Conservation (phyloP, 192 early-diverging fungal genomes). For the Linnemannia hyalina region DNA sequence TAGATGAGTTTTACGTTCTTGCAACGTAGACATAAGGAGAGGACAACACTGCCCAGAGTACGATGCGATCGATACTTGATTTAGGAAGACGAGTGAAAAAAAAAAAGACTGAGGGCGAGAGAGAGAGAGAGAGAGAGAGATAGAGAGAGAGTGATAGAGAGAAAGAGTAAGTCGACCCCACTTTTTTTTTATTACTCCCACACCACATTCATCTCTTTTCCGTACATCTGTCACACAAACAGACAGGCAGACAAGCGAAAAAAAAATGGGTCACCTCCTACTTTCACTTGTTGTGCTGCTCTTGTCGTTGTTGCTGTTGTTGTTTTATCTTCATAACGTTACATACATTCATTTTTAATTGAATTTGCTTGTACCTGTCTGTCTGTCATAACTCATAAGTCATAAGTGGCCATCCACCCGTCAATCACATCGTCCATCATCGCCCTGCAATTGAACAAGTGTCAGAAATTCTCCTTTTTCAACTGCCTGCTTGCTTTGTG, state of each 20-base stretch:
- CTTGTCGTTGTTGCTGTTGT: not conserved
- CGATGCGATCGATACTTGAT: conserved; percentile 2
- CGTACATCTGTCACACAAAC: not conserved
- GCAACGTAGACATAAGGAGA: not conserved
- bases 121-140: too few relatives aligned
- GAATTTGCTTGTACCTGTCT: not conserved
- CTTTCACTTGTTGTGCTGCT: not conserved
- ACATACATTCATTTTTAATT: not conserved
- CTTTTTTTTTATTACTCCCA: conserved; percentile 1
- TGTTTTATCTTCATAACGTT: not conserved
- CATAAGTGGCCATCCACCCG: not conserved
- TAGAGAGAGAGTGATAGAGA: not conserved
- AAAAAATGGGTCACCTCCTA: not conserved
- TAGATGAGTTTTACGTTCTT: too few relatives aligned
- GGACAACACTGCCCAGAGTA: not conserved
- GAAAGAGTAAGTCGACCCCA: not conserved
- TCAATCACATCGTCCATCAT: not conserved
- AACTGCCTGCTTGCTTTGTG: not conserved
- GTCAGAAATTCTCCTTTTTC: conserved; percentile 1
- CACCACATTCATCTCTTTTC: not conserved
- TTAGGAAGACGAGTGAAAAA: not conserved
- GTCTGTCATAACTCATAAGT: not conserved
- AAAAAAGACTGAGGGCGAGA: not conserved
- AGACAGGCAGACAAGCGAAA: not conserved
- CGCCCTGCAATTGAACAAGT: not conserved